Base-by-base conservation (phyloP, 1,284 basidiomycete species). In the Pseudozyma pruni region DNA sequence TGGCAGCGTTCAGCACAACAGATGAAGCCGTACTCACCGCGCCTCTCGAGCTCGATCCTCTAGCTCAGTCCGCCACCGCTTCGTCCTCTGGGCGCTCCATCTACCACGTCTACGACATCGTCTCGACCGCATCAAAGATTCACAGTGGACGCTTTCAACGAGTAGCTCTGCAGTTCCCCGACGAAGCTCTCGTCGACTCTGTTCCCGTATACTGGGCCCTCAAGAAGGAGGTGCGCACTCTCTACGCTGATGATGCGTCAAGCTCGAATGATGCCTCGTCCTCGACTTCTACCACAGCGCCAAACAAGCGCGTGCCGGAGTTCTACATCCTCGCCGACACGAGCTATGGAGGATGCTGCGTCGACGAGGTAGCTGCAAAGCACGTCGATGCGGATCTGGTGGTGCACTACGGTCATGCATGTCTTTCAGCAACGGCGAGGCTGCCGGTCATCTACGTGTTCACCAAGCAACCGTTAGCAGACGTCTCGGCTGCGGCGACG, bases 291-390 rank as follows among this genome's bases (percentile, higher is more conserved):
- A 41, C 44, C 2, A 33, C 57, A 4, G 43, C 23, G 6, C 13
- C 29, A 8, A 43, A 35, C 1, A 17, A 14, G 8, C 22, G n/a
- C 10, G 19, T 52, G 17, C 61, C 68, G 2, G 50, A 61, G 19
- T 85, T 93, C 23, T 98, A 94, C 80, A 90, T 98, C 6, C 87
- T 97, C 17, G 94, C 94, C 13, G 95, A 98, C 83, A 98, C 94
- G 23, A 96, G 94, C 25, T 98, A 98, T 83, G 95, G 94, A 81
- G 96, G 93, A 77, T 99, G 95, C 81, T 98, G 95, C 80, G 93
- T 96, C 4, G 96, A 99, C 81, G 92, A 98, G 76, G 90, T 98
- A 4, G 91, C 93, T 8, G 94, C 95, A 6, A 90, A 94, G 69
- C 96, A 98, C 81, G 90, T 95, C 38, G 89, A 94, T 67, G 93